These are phyloP conservation scores for Mrakia blollopis DNA, from an alignment of 768 basidiomycete species.

Conservation along the genomic window DNA sequence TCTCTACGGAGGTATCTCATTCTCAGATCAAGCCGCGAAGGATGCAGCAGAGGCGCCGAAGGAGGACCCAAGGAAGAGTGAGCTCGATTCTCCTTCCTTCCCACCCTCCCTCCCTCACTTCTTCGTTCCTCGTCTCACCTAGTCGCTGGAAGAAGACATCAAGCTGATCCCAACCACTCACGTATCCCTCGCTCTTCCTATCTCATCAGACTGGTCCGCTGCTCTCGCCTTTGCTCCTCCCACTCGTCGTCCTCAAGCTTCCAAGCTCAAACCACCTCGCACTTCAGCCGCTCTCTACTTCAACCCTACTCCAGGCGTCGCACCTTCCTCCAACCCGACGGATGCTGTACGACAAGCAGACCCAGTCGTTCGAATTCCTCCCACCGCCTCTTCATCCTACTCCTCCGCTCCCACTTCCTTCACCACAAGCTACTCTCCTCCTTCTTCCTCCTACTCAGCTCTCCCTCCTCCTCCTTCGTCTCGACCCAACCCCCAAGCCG, in stretches of 20 bases:
- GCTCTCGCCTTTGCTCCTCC: slow-evolving; percentile 77
- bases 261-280: slow-evolving; percentile 55
- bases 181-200: not conserved
- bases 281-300: slow-evolving; percentile 55
- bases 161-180: not conserved
- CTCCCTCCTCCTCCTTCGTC: not conserved
- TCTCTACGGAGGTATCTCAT: slow-evolving; percentile 26
- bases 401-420: not conserved
- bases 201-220: slow-evolving; percentile 73
- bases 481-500: not conserved
- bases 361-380: slow-evolving; percentile 4
- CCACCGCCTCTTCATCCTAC: not conserved
- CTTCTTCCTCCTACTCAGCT: not conserved
- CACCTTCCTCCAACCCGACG: slow-evolving; percentile 19
- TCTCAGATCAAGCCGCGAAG: not conserved
- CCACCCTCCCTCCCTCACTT: not conserved
- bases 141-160: too few relatives aligned
- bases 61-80: slow-evolving; percentile 11
- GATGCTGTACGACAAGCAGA: slow-evolving; percentile 23
- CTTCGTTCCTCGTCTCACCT: too few relatives aligned
- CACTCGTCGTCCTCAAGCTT: slow-evolving; percentile 56
- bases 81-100: not conserved
- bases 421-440: not conserved
- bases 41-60: not conserved
- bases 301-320: slow-evolving; percentile 8